Conservation (phyloP, 2,329 filamentous ascomycete genomes). For the Dryadomyces sulphureus region DNA sequence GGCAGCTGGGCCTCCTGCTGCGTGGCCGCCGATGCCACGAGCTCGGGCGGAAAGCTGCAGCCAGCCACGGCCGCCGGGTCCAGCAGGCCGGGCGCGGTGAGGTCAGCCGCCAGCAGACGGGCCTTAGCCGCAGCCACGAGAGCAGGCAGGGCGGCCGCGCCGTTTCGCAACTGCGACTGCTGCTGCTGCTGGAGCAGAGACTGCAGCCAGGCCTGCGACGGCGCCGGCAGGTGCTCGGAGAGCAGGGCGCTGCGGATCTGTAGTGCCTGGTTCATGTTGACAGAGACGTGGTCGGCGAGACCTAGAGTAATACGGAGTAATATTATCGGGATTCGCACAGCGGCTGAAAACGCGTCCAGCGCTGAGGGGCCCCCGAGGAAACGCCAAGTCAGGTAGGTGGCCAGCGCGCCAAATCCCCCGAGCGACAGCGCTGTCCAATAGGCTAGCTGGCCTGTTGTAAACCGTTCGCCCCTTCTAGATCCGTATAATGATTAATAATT, state of each 20-base stretch:
- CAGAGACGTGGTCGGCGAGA: background rate
- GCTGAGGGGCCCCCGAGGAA: background rate
- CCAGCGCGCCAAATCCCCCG: background rate
- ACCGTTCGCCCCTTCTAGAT: too few relatives aligned
- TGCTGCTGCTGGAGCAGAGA: slow-evolving; percentile 36
- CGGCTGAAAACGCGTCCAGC: background rate
- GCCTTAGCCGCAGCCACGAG: slow-evolving; percentile 68
- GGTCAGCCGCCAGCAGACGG: slow-evolving; percentile 64
- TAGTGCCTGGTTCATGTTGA: slow-evolving; percentile 20
- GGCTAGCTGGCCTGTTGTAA: too few relatives aligned
- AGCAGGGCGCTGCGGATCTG: slow-evolving; percentile 39
- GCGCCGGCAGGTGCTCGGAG: slow-evolving; percentile 36
- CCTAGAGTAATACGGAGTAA: background rate
- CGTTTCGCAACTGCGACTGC: slow-evolving; percentile 12
- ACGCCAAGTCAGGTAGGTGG: slow-evolving; percentile 2
- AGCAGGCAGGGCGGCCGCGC: slow-evolving; percentile 48
- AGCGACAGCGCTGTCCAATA: background rate
- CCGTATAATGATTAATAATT: too few relatives aligned
- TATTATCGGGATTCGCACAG: too few relatives aligned
- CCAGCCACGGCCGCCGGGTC: slow-evolving; percentile 21
- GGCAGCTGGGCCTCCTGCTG: slow-evolving; percentile 41
- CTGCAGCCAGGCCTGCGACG: slow-evolving; percentile 45
- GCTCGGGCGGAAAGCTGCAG: slow-evolving; percentile 36
- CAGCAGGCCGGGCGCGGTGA: slow-evolving; percentile 45
- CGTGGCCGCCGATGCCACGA: slow-evolving; percentile 28